A percentile compares a stretch with the other conserved stretches of the same genome.
Evolutionary conservation across 2,329 filamentous ascomycete genomes (phyloP).

Genomic region (Xylaria hypoxylon): DNA sequence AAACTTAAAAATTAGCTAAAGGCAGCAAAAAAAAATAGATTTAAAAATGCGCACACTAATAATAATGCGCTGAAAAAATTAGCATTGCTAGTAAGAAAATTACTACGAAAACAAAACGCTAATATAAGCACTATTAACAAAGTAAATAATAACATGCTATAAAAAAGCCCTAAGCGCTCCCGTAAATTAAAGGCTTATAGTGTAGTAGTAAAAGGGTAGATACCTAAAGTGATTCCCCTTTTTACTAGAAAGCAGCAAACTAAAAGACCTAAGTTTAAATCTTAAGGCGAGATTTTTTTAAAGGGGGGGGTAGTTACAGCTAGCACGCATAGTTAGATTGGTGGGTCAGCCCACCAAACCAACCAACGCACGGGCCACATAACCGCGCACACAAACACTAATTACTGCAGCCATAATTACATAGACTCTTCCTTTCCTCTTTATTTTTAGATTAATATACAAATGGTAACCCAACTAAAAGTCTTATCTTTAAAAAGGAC

Average conservation of each 20-base stretch:
- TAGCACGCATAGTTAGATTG: too few relatives aligned
- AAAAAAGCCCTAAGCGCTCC: not conserved
- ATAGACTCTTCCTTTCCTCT: too few relatives aligned
- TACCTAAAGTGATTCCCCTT: not conserved
- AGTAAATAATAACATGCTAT: not conserved
- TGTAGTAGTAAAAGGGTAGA: not conserved
- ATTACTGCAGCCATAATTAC: too few relatives aligned
- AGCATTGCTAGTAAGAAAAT: not conserved
- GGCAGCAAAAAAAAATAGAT: not conserved
- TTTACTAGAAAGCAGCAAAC: not conserved
- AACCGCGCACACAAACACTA: too few relatives aligned
- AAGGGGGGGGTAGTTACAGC: too few relatives aligned
- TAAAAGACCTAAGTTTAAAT: not conserved
- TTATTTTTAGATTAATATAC: too few relatives aligned
- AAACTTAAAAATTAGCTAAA: too few relatives aligned
- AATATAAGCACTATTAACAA: not conserved
- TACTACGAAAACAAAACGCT: not conserved
- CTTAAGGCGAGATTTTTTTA: not conserved
- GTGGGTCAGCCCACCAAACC: too few relatives aligned
- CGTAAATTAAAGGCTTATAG: not conserved
- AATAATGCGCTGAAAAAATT: not conserved
- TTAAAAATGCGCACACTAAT: not conserved
- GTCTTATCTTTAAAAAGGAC: too few relatives aligned
- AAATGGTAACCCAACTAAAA: too few relatives aligned
- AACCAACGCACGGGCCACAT: too few relatives aligned